Percentiles rank a stretch among this genome's conserved stretches.
phyloP scores from a whole-genome alignment of 306 rosid species.

The Sindora glabra region DNA sequence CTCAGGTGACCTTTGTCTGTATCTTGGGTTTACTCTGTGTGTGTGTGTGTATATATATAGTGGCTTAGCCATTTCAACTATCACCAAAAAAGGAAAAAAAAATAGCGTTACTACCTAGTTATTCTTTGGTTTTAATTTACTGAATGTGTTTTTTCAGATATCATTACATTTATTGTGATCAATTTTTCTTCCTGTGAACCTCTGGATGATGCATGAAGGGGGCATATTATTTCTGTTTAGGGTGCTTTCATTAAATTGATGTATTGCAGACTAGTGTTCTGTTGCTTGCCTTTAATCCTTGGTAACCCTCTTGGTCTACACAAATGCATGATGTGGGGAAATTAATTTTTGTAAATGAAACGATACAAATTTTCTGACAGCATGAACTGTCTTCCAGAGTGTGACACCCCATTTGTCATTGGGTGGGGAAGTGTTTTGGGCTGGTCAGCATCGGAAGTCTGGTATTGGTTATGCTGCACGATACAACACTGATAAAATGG shows the following conservation, averaged over 20 bases:
- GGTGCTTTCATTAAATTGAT: neutral
- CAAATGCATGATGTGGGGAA: neutral
- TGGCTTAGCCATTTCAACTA: too few relatives aligned
- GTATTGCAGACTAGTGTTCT: neutral
- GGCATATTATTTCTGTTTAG: neutral
- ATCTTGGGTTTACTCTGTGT: too few relatives aligned
- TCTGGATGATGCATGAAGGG: neutral
- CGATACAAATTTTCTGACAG: conserved; percentile 8
- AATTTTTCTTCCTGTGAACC: neutral
- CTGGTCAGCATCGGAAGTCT: conserved; percentile 97
- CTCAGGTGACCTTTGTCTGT: too few relatives aligned
- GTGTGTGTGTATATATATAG: too few relatives aligned
- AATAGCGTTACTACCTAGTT: neutral
- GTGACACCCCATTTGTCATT: conserved; percentile 66
- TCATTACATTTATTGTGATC: neutral
- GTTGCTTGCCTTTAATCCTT: neutral
- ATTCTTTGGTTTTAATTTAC: neutral
- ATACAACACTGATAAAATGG: conserved; percentile 90
- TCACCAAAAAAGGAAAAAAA: too few relatives aligned
- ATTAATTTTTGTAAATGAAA: neutral
- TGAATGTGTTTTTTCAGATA: neutral
- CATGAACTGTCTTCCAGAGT: conserved; percentile 37
- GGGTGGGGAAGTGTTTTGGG: conserved; percentile 99
- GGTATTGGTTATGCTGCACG: conserved; percentile 94
- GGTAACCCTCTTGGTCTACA: neutral